These are phyloP conservation scores for Scheffersomyces lignosus DNA, from an alignment of 805 yeast species.

Conservation along the genomic window DNA sequence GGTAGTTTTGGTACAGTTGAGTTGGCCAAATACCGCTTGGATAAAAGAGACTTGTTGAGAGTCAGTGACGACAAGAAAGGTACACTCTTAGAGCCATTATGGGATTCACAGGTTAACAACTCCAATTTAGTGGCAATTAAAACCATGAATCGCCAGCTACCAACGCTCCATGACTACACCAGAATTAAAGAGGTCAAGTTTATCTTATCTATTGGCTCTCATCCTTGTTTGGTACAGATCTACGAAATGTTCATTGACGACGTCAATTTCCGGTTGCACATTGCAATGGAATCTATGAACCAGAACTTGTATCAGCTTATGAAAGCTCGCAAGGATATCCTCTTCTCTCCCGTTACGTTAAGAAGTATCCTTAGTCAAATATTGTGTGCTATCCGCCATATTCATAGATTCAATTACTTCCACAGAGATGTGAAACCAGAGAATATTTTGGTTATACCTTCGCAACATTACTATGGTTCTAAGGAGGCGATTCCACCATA, in stretches of 20 bases:
- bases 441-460: constrained; percentile 71
- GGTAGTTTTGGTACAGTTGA: constrained; percentile 78
- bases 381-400: constrained; percentile 76
- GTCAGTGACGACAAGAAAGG: constrained; percentile 20
- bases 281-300: constrained; percentile 87
- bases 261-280: constrained; percentile 58
- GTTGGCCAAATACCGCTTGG: constrained; percentile 52
- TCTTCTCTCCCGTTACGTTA: constrained; percentile 58
- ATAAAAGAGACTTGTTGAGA: constrained; percentile 17
- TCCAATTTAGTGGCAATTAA: constrained; percentile 71
- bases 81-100: constrained; percentile 52
- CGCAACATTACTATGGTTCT: constrained; percentile 52
- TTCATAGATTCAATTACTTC: constrained; percentile 65
- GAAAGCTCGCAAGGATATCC: constrained; percentile 53
- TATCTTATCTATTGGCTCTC: constrained; percentile 66
- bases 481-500: constrained; percentile 37
- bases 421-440: constrained; percentile 96
- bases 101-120: constrained; percentile 17
- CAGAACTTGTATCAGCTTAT: constrained; percentile 79
- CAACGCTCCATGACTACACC: constrained; percentile 29
- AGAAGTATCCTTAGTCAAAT: constrained; percentile 71
- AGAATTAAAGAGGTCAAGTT: constrained; percentile 66
- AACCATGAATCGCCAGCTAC: constrained; percentile 61
- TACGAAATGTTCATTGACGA: constrained; percentile 80
- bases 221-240: constrained; percentile 69